phyloP scores from a whole-genome alignment of 805 yeast genomes.

The Blastobotrys peoriensis region DNA sequence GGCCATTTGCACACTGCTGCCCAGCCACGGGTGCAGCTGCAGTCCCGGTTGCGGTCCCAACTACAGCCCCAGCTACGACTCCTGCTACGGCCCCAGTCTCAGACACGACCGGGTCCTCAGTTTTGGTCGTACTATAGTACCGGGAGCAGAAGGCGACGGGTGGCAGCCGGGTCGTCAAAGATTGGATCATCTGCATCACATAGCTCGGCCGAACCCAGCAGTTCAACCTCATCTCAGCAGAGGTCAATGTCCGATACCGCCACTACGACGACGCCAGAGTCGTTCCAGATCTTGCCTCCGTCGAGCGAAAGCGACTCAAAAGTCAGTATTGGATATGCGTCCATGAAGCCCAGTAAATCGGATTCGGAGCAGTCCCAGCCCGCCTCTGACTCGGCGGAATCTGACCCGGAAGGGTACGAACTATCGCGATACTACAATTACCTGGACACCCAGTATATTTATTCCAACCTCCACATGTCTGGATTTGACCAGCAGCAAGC shows the following conservation, averaged over 20 bases:
- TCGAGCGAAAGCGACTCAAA: neutral
- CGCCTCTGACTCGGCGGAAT: constrained; percentile 1
- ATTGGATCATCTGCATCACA: too few species aligned
- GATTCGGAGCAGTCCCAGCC: neutral
- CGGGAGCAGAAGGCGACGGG: too few species aligned
- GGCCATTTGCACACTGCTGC: too few species aligned
- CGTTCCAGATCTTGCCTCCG: neutral
- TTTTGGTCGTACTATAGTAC: too few species aligned
- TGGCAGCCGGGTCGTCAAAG: too few species aligned
- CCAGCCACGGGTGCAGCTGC: too few species aligned
- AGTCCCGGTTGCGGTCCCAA: too few species aligned
- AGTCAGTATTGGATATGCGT: neutral
- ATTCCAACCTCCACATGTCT: constrained; percentile 43
- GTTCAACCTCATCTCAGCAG: neutral
- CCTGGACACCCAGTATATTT: constrained; percentile 61
- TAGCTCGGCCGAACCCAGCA: too few species aligned
- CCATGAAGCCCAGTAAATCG: neutral
- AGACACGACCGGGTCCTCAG: too few species aligned
- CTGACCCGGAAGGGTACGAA: constrained; percentile 9
- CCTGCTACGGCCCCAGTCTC: too few species aligned
- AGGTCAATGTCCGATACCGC: neutral
- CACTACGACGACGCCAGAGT: too few species aligned
- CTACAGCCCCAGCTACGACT: too few species aligned
- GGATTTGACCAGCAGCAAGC: constrained; percentile 62
- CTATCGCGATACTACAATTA: constrained; percentile 20